Conservation (phyloP, 495 filamentous ascomycete species). For the Lasiosphaeria miniovina region DNA sequence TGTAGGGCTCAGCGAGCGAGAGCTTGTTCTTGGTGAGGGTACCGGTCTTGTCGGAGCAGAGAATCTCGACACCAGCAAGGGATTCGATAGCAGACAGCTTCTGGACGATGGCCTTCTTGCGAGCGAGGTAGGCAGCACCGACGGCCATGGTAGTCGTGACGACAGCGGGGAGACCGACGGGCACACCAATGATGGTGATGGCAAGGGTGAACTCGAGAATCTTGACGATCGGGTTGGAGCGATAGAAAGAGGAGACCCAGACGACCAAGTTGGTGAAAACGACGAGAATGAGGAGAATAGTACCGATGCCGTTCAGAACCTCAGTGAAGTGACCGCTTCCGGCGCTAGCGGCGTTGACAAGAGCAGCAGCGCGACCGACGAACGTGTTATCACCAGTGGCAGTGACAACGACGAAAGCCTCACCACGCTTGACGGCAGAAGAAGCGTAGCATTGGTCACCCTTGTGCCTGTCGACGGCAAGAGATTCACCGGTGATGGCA, state of each 20-base stretch:
- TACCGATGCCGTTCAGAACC: constrained; percentile 82
- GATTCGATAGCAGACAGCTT: constrained; percentile 95
- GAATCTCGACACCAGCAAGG: constrained; percentile 89
- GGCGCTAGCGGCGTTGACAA: constrained; percentile 70
- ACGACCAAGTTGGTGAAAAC: constrained; percentile 74
- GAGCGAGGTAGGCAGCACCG: constrained; percentile 88
- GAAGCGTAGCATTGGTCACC: constrained; percentile 78
- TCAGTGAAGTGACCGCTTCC: constrained; percentile 84
- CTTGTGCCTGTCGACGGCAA: constrained; percentile 83
- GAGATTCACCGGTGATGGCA: constrained; percentile 86
- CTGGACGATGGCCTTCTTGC: constrained; percentile 95
- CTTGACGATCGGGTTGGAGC: constrained; percentile 67
- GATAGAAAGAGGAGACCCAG: constrained; percentile 86
- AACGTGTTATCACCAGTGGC: constrained; percentile 84
- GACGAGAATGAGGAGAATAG: constrained; percentile 75
- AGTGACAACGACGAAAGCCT: constrained; percentile 76
- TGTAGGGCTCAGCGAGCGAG: constrained; percentile 79
- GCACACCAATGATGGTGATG: constrained; percentile 90
- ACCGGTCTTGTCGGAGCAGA: constrained; percentile 97
- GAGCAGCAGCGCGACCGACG: constrained; percentile 81
- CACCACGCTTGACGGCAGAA: constrained; percentile 84
- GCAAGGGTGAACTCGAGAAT: constrained; percentile 84
- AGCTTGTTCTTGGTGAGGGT: constrained; percentile 92
- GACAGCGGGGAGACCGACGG: constrained; percentile 92
- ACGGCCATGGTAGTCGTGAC: constrained; percentile 97